phyloP scores from a whole-genome alignment of 495 filamentous ascomycete genomes.

The Aspergillus baeticus region DNA sequence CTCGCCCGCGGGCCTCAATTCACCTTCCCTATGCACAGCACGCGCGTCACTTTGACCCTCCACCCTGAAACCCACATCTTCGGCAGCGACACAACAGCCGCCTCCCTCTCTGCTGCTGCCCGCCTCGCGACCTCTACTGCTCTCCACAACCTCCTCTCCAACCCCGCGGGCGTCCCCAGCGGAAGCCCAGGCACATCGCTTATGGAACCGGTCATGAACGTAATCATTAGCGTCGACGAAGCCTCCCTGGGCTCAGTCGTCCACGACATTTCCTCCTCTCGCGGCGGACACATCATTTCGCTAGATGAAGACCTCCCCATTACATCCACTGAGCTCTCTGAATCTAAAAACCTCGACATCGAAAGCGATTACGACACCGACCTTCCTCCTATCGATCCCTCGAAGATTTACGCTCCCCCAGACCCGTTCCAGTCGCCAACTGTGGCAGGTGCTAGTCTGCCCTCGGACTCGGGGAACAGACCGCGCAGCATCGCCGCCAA shows the following conservation, averaged over 20 bases:
- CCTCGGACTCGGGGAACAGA: conserved; percentile 26
- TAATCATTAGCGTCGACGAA: conserved; percentile 81
- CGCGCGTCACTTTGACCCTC: conserved; percentile 66
- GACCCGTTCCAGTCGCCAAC: conserved; percentile 70
- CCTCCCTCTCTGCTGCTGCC: conserved; percentile 77
- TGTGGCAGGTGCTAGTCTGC: conserved; percentile 18
- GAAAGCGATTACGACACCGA: not conserved
- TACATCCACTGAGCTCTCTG: conserved; percentile 22
- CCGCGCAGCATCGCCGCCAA: conserved; percentile 71
- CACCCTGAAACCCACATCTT: conserved; percentile 65
- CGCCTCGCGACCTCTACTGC: conserved; percentile 67
- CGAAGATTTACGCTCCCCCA: conserved; percentile 75
- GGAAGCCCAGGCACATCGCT: conserved; percentile 53
- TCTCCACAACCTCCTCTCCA: conserved; percentile 48
- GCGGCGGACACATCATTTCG: conserved; percentile 83
- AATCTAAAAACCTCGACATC: conserved; percentile 21
- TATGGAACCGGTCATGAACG: conserved; percentile 92
- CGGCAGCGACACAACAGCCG: conserved; percentile 61
- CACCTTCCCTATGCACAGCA: conserved; percentile 70
- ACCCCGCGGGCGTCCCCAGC: conserved; percentile 19
- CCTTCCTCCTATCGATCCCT: conserved; percentile 56
- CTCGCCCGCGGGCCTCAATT: conserved; percentile 81
- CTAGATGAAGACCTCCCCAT: conserved; percentile 61
- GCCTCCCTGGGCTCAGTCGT: conserved; percentile 78
- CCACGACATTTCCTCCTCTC: conserved; percentile 77